Evolutionary conservation across 2,329 filamentous ascomycete species (phyloP), one percentile per base, ranked within the genome.

Genomic region (Conoideocrella luteorostrata): DNA sequence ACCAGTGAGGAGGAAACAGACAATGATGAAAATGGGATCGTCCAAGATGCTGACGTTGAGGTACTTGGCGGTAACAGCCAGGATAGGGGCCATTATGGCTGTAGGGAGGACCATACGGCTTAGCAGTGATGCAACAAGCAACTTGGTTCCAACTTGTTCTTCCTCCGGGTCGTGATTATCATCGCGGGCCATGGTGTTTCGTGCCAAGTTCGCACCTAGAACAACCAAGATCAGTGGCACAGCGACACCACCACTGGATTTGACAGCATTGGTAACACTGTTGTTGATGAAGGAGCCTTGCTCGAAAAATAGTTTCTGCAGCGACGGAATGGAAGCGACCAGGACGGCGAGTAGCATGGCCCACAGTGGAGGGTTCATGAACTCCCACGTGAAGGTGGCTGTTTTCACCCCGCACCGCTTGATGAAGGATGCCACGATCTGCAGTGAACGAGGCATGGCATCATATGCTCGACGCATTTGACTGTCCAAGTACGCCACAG

Each of bases 321-420:
- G 75, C 1, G 71, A 59, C 0, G 93, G 93, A 5, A 96, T 78
- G 1, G 89, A 95, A 3, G 93, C 93, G 5, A 98, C 86, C 40
- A 95, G 68, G 36, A 97, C 83, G n/a, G 93, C 88, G 30, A 82
- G 71, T 26, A 97, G 70, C 93, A 98, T 97, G 23, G 93, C 90
- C 89, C 90, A 97, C 21, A 98, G 80, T 1, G 93, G 93, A 33
- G 93, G 91, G 65, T 97, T 97, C 91, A 98, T 97, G 63, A 96
- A 95, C 38, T 86, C 85, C 86, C 86, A 93, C 11, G 90, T 61
- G 41, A 89, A 89, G 39, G 66, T 67, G 52, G 78, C 65, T 53
- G 87, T 49, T 62, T 76, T 63, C 53, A 54, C 62, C 35, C 62
- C 67, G 15, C 68, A 53, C 10, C 46, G 51, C 39, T 60, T 56